phyloP scores from a whole-genome alignment of 768 basidiomycete genomes.

The Tricholoma furcatifolium region DNA sequence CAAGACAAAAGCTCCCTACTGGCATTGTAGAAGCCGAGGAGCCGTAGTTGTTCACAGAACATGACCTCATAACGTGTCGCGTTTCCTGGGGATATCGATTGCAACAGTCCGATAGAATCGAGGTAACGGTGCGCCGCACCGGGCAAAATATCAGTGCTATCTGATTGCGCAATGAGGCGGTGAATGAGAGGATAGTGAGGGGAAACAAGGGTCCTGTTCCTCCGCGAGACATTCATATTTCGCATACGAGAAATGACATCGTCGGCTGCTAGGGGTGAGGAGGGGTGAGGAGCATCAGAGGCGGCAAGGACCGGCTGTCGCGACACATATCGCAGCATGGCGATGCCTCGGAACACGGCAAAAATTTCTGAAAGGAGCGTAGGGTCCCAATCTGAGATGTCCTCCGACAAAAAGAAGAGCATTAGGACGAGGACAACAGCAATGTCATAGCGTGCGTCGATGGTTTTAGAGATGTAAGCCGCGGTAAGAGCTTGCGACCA shows the following conservation, averaged over 20 bases:
- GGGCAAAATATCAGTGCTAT: conserved; percentile 48
- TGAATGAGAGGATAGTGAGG: conserved; percentile 66
- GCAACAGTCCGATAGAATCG: conserved; percentile 62
- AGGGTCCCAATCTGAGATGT: conserved; percentile 62
- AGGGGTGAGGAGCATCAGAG: conserved; percentile 17
- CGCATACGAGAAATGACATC: conserved; percentile 70
- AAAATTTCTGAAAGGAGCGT: conserved; percentile 70
- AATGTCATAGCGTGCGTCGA: conserved; percentile 76
- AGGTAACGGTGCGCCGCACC: conserved; percentile 70
- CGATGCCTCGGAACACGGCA: conserved; percentile 75
- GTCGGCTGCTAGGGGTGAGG: conserved; percentile 32
- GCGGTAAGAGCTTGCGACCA: conserved; percentile 64
- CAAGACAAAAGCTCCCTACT: conserved; percentile 68
- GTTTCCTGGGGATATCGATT: conserved; percentile 65
- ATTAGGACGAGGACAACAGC: conserved; percentile 63
- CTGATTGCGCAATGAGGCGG: conserved; percentile 54
- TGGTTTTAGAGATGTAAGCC: conserved; percentile 58
- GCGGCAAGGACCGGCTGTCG: conserved; percentile 52
- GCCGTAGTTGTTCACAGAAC: conserved; percentile 70
- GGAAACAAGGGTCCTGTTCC: conserved; percentile 38
- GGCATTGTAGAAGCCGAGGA: conserved; percentile 58
- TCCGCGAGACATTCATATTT: conserved; percentile 70
- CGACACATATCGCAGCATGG: conserved; percentile 63
- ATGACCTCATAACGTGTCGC: conserved; percentile 67
- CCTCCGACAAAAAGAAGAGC: conserved; percentile 69